Base-by-base conservation (phyloP, 257 asterid genomes). In the Linaria vulgaris region DNA sequence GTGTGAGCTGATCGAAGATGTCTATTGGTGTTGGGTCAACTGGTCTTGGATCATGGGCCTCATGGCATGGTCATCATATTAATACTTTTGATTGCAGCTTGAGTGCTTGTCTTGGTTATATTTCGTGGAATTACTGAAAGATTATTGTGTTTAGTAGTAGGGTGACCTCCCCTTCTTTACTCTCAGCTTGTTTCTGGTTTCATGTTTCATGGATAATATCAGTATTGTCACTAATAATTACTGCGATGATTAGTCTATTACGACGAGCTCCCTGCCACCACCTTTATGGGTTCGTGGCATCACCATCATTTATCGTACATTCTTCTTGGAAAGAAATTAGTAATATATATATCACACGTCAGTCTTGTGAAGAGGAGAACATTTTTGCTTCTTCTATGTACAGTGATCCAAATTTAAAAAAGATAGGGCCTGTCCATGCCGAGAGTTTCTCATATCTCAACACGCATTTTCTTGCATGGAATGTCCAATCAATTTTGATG, bases 21-120 rank as follows among this genome's bases (percentile, higher is more conserved):
- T 52, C 24, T 44, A 27, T 34, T 17, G 21, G 4, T 63, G n/a
- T 53, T 52, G 14, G 41, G 34, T 63, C 54, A 31, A 41, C 43
- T 54, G 41, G 31, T 24, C 5, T 63, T 55, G 45, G 23, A 24
- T 56, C 17, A 41, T 46, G 38, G n/a, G 25, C 31, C n/a, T 44
- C 47, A 54, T 66, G 38, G 34, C 56, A 56, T 47, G 61, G 11
- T 17, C 27, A 37, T 72, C 69, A 53, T 22, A 19, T 34, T 17
- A 22, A 21, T 17, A 46, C 31, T 16, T 57, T 21, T 52, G 20
- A 43, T 45, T 51, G 56, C 43, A 38, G 46, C 34, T 8, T 48
- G 51, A 37, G 39, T 30, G 16, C 16, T 56, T 22, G 10, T 53
- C 45, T 44, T 48, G 55, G 52, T 22, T 62, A 46, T 49, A 27